Base-by-base conservation (phyloP, 1,139 yeast species). In the Pichia sp. region DNA sequence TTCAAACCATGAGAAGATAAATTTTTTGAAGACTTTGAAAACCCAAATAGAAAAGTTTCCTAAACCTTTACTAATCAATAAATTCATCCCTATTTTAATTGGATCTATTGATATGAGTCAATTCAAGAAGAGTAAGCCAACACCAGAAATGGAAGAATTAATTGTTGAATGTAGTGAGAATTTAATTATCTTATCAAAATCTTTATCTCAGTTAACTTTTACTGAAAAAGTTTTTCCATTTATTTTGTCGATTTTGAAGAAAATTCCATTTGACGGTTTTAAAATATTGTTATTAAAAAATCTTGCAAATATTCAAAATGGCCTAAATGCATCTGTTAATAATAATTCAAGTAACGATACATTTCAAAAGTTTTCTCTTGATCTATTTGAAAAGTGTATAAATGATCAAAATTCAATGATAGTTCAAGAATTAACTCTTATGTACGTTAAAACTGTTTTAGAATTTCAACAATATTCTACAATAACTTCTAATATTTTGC, bases 191-290 rank as follows among this genome's bases (percentile, higher is more conserved):
- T 77, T 88, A 42, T 89, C 95, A 2, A 66, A 76, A 34, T 74
- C 73, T 6, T 68, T 90, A 58, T 86, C 96, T 4, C 83, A 82
- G 55, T 72, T 89, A 46, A 77, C 95, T 0, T 92, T 90, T 63
- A 78, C 81, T 46, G 96, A 87, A 56, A 73, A 79, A 52, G 74
- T 92, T 4, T 76, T 78, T 50, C 80, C 83, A 0, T 64, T 73
- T 31, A 61, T 75, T 43, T 57, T 56, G 7, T 59, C 58, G 31
- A 55, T 65, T 11, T 64, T 72, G 35, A 63, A 68, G n/a, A 65
- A 68, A 28, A 61, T 78, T 26, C 63, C 60, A 37, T 53, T 65
- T 36, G 55, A 59, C 31, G 46, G 55, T 5, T 59, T 55, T 40
- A 62, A 69, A 44, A 66, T 67, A 43, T 53, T 66, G 1, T 62